A percentile compares a stretch with the other conserved stretches of the same genome.
These are phyloP conservation scores for Aspergillus unguis DNA, from an alignment of 2,329 filamentous ascomycete genomes.

Conservation along the genomic window DNA sequence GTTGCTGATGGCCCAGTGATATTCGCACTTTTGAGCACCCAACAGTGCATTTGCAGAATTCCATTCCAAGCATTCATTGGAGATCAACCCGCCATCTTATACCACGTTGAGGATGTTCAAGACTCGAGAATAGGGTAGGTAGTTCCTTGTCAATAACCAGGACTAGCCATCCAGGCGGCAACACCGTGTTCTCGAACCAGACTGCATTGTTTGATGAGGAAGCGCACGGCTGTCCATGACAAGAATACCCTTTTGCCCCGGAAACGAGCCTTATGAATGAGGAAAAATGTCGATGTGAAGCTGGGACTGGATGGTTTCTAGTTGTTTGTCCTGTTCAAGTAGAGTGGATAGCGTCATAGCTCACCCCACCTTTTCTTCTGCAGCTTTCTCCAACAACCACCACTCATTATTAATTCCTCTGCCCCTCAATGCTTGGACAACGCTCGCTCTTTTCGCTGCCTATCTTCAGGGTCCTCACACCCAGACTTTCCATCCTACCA, in stretches of 20 bases:
- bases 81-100: slow-evolving; percentile 4
- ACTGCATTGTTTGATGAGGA: background rate
- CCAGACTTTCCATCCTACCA: slow-evolving; percentile 19
- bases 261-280: background rate
- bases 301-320: background rate
- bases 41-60: slow-evolving; percentile 1
- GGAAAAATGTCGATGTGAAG: background rate
- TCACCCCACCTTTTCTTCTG: slow-evolving; percentile 12
- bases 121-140: slow-evolving; percentile 4
- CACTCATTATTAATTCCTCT: slow-evolving; percentile 9
- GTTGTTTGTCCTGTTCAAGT: background rate
- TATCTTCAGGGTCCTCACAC: slow-evolving; percentile 25
- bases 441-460: slow-evolving; percentile 15
- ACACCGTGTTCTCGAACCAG: slow-evolving; percentile 1
- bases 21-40: slow-evolving; percentile 2
- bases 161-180: background rate
- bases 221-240: background rate
- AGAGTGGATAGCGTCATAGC: slow-evolving; percentile 21
- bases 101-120: slow-evolving; percentile 3
- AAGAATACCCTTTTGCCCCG: background rate
- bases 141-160: background rate
- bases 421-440: slow-evolving; percentile 24
- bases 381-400: slow-evolving; percentile 9
- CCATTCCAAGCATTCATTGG: slow-evolving; percentile 4
- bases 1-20: background rate